Base-by-base conservation (phyloP, 1,284 basidiomycete species). In the Heterobasidion parviporum region DNA sequence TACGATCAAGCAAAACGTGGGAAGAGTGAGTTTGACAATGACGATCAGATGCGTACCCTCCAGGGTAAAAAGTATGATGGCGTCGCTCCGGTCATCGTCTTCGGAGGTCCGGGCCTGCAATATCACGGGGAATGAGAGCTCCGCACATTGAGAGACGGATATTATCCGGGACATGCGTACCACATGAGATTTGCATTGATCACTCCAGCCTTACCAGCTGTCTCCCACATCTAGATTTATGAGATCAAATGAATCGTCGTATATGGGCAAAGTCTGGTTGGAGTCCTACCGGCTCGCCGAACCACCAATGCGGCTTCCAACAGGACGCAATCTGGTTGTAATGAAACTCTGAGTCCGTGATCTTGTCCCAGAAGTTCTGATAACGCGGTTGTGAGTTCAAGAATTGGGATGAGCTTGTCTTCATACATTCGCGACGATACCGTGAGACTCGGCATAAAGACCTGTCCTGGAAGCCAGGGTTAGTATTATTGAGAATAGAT, bases 161-260 rank as follows among this genome's bases (percentile, higher is more conserved):
- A 26, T 55, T 6, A 52, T 26, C 12, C 33, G 26, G 35, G 47
- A 36, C 14, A 54, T 36, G 75, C 82, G 51, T 59, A 89, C 92
- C 92, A 95, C 93, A 95, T 95, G 50, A 93, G 76, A 61, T 93
- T 92, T 0, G 89, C 92, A 3, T 89, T 87, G 38, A 81, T 76
- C n/a, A 92, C 67, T 0, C 87, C 86, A 6, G 83, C 82, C 59
- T 82, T 84, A 58, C 77, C 79, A 1, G 85, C 89, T 0, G 92
- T 93, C 63, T 92, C 89, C 93, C 93, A 96, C 77, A 94, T 86
- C 90, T 92, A 56, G 47, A 18, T 3, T 44, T 18, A 43, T 49
- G 47, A 32, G 16, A 18, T 34, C 34, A 18, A 53, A 26, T 38
- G 16, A 56, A 35, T 8, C 16, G 47, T 9, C 10, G 33, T n/a